Base-by-base conservation (phyloP, 192 early-diverging fungal genomes). In the Entomortierella lignicola region DNA sequence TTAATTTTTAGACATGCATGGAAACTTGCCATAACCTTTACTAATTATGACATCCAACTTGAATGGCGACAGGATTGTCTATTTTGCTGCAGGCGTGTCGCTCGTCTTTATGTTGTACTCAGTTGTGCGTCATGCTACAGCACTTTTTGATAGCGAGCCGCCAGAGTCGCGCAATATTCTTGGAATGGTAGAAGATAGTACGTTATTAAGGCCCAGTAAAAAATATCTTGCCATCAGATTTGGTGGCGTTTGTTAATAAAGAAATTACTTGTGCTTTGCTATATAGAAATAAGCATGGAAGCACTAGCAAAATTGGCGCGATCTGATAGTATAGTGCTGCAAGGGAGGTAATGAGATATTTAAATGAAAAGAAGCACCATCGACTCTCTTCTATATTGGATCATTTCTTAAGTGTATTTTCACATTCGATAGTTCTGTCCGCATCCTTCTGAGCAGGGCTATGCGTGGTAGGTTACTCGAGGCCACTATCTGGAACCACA, bases 401-500 rank as follows among this genome's bases (percentile, higher is more conserved):
- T 23, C 27, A 17, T 17, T 26, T 27, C 25, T 4, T 13, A 10
- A 54, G 25, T 8, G 10, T 54, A 18, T 59, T 56, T 48, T 27
- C 12, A 30, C 3, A 8, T 8, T 37, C 39, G 31, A 37, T 79
- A 93, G 92, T 71, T 87, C 92, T 44, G 82, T 92, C 26, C 89
- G 90, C 66, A 92, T 94, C n/a, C 81, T 92, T 8, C 81, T 93
- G 21, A 88, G 88, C 54, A 79, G 92, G 25, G 92, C 92, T 29
- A 92, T 94, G 86, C 85, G 83, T 63, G 90, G 89, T 88, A 89
- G 32, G 56, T 25, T 17, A n/a, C 27, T 43, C 11, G 2, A 10
- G 10, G 4, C 4, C 34, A 37, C 10, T 7, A 37, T 10, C 34
- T 7, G 34, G 4, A 37, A 4, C 17, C 47, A 15, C 15, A 4